A percentile compares a stretch with the other conserved stretches of the same genome.
phyloP scores from a whole-genome alignment of 179 eudicot species.

The Sideroxylon spinosum region DNA sequence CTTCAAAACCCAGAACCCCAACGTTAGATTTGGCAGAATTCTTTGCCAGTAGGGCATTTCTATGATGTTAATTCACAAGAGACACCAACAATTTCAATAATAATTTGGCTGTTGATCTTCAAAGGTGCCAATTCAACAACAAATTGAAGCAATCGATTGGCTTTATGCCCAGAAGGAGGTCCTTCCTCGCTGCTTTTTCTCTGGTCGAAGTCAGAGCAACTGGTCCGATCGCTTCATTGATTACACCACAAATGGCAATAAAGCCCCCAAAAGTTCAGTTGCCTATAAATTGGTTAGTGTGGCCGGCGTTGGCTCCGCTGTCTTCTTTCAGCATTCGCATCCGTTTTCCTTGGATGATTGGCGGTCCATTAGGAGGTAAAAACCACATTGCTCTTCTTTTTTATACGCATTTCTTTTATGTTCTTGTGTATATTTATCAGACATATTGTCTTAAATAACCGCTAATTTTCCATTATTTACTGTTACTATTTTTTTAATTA shows the following conservation, averaged over 20 bases:
- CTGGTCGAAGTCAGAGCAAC: slow-evolving; percentile 46
- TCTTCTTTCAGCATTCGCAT: slow-evolving; percentile 48
- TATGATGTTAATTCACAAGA: not conserved
- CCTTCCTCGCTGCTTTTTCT: slow-evolving; percentile 77
- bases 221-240: slow-evolving; percentile 25
- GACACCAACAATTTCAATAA: not conserved
- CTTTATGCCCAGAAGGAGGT: slow-evolving; percentile 49
- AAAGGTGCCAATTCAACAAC: slow-evolving; percentile 63
- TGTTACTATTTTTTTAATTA: no score
- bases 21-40: not conserved
- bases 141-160: slow-evolving; percentile 80
- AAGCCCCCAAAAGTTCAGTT: slow-evolving; percentile 12
- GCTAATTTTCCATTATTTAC: no score
- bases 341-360: slow-evolving; percentile 69
- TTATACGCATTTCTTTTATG: not conserved
- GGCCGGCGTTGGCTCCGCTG: slow-evolving; percentile 86
- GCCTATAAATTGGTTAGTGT: slow-evolving; percentile 46
- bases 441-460: no score
- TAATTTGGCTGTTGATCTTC: not conserved
- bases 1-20: not conserved
- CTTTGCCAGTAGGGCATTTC: not conserved
- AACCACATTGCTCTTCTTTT: not conserved
- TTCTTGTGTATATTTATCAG: no score
- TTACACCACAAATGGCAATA: slow-evolving; percentile 14
- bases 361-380: slow-evolving; percentile 72